phyloP scores from a whole-genome alignment of 306 rosid genomes.

The Vachellia collinsii region DNA sequence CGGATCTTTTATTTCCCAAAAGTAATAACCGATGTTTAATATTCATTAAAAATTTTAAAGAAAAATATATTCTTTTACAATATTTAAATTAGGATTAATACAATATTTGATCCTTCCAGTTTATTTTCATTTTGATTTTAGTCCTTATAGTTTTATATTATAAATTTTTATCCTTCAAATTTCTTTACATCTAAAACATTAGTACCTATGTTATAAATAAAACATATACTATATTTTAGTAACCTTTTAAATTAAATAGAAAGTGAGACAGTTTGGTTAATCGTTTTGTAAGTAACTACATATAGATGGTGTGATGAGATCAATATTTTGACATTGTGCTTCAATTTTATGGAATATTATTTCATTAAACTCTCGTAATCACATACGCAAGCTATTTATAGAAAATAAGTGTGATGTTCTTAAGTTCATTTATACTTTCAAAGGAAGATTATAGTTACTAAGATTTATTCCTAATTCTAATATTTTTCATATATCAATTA shows the following conservation, averaged over 20 bases:
- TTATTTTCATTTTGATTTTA: no score
- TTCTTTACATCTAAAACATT: no score
- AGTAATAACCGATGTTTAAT: background rate
- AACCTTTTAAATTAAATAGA: background rate
- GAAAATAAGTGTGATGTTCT: background rate
- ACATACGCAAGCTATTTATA: background rate
- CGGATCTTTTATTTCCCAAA: background rate
- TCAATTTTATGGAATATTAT: background rate
- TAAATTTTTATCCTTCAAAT: no score
- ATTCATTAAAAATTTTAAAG: background rate
- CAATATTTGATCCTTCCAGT: no score
- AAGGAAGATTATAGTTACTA: background rate
- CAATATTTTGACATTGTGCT: background rate
- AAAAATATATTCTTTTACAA: background rate
- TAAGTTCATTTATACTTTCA: background rate
- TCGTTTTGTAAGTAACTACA: background rate
- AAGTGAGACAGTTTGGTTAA: background rate
- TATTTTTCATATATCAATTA: background rate
- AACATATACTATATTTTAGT: no score
- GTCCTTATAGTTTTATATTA: no score
- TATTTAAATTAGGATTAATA: background rate
- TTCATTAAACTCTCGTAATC: slow-evolving; percentile 6
- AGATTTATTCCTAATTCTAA: background rate
- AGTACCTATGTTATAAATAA: no score
- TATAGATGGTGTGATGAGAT: background rate